Percentiles rank a stretch among this genome's conserved stretches.
Conservation (phyloP, 306 rosid species). For the Castanea mollissima region DNA sequence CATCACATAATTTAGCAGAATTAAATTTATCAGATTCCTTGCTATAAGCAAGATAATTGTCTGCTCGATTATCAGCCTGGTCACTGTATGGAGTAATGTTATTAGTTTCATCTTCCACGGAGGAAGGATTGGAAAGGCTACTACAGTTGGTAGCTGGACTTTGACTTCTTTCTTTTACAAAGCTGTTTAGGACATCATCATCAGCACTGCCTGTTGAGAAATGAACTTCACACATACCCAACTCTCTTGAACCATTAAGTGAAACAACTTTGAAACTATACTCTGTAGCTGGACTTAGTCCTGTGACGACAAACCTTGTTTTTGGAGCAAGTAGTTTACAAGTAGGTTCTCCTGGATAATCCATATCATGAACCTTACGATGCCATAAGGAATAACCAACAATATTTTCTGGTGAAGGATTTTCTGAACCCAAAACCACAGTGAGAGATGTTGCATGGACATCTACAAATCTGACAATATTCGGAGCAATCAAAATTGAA, state of each 20-base stretch:
- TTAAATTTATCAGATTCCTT: constrained; percentile 49
- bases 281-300: constrained; percentile 65
- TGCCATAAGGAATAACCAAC: constrained; percentile 69
- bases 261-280: constrained; percentile 66
- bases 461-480: constrained; percentile 70
- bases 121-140: constrained; percentile 92
- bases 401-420: constrained; percentile 36
- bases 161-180: constrained; percentile 71
- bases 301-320: constrained; percentile 50
- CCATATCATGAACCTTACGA: constrained; percentile 48
- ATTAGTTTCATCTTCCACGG: constrained; percentile 92
- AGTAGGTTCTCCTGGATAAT: constrained; percentile 63
- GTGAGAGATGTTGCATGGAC: constrained; percentile 60
- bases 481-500: constrained; percentile 40
- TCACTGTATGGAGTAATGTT: constrained; percentile 59
- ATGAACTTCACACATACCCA: constrained; percentile 51
- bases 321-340: constrained; percentile 44
- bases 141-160: constrained; percentile 87
- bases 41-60: constrained; percentile 44
- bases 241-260: constrained; percentile 36
- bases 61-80: constrained; percentile 54
- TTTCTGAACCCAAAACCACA: constrained; percentile 54
- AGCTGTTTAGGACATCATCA: constrained; percentile 59
- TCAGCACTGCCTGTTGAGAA: constrained; percentile 52
- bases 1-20: constrained; percentile 44